A percentile compares a stretch with the other conserved stretches of the same genome.
phyloP scores from a whole-genome alignment of 176 grass and related monocot genomes.

The Musa schizocarpa region DNA sequence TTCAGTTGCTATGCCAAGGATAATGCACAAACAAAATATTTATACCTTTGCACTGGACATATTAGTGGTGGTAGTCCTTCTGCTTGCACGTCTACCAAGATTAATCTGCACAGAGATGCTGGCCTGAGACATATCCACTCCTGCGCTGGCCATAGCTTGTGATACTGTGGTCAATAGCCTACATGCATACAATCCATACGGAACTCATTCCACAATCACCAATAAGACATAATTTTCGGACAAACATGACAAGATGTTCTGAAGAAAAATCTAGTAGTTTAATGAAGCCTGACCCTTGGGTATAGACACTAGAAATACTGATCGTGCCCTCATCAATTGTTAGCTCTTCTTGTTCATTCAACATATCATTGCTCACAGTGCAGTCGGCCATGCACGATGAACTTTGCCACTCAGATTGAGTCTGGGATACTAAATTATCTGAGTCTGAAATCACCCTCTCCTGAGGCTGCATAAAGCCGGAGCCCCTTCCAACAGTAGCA shows the following conservation, averaged over 20 bases:
- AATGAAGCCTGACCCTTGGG: conserved; percentile 41
- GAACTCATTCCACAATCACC: neutral
- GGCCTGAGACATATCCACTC: conserved; percentile 57
- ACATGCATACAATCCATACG: neutral
- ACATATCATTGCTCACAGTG: conserved; percentile 26
- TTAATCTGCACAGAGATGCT: conserved; percentile 53
- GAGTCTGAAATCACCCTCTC: conserved; percentile 22
- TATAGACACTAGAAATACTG: conserved; percentile 51
- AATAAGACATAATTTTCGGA: neutral
- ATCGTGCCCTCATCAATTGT: conserved; percentile 70
- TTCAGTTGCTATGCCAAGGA: neutral
- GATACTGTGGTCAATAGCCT: conserved; percentile 49
- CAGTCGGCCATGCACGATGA: conserved; percentile 27
- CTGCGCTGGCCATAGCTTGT: conserved; percentile 54
- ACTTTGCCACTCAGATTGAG: conserved; percentile 43
- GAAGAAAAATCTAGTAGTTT: neutral
- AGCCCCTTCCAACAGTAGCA: conserved; percentile 2
- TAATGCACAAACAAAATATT: neutral
- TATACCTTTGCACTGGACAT: conserved; percentile 44
- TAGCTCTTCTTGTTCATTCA: conserved; percentile 42
- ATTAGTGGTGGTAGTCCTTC: conserved; percentile 29
- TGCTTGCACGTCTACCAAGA: conserved; percentile 44
- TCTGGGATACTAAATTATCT: conserved; percentile 30
- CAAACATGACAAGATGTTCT: neutral
- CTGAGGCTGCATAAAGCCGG: conserved; percentile 19